A percentile compares a stretch with the other conserved stretches of the same genome.
Conservation (phyloP, 441 rosid genomes). For the Dalechampia spathulata region DNA sequence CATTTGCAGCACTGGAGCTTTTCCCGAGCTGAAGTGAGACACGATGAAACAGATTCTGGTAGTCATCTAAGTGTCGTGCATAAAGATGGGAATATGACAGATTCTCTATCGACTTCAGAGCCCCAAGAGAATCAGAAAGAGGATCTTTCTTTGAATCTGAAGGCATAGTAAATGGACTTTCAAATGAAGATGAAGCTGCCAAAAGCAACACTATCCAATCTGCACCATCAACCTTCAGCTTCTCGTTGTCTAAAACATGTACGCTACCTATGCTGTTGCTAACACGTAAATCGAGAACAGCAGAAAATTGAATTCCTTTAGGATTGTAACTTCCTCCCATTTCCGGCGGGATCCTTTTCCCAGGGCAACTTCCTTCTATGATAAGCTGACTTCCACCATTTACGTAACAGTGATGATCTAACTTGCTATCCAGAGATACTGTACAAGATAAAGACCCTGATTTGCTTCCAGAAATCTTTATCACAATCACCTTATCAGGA, state of each 20-base stretch:
- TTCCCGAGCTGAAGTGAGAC: constrained; percentile 61
- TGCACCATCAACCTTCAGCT: constrained; percentile 53
- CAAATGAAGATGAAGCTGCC: constrained; percentile 82
- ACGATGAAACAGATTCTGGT: constrained; percentile 68
- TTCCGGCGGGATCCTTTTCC: constrained; percentile 50
- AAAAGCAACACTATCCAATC: constrained; percentile 73
- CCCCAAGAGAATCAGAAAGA: constrained; percentile 36
- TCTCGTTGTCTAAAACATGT: constrained; percentile 43
- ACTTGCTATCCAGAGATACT: constrained; percentile 48
- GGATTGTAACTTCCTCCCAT: constrained; percentile 35
- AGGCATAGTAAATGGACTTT: constrained; percentile 66
- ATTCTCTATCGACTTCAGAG: constrained; percentile 37
- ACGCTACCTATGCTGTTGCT: constrained; percentile 38
- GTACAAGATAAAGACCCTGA: constrained; percentile 56
- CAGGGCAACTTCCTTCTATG: constrained; percentile 62
- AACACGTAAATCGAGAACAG: constrained; percentile 56
- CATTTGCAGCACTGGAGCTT: constrained; percentile 17
- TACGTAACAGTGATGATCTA: constrained; percentile 10
- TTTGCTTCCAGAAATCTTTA: constrained; percentile 58
- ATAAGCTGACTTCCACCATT: constrained; percentile 7
- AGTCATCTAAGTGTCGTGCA: constrained; percentile 58
- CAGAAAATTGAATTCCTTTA: constrained; percentile 64
- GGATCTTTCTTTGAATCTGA: constrained; percentile 63
- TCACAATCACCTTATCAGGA: constrained; percentile 68
- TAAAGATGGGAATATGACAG: constrained; percentile 59